Percentiles rank a stretch among this genome's conserved stretches.
These are phyloP conservation scores for Phytophthora cryptogea DNA, from an alignment of 352 stramenopile species.

Conservation along the genomic window DNA sequence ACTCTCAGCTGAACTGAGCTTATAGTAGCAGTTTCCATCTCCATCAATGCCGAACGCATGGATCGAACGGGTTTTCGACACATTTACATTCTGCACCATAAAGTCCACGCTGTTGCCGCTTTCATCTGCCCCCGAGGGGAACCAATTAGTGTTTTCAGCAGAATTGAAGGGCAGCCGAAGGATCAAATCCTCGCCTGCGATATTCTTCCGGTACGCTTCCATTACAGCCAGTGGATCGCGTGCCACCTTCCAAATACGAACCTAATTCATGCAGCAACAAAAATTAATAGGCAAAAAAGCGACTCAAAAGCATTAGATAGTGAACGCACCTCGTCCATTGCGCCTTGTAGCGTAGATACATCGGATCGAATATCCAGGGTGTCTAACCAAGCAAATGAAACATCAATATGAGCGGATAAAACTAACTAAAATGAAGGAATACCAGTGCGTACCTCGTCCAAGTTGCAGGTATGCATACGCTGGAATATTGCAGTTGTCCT, in stretches of 20 bases:
- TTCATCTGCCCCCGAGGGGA: conserved; percentile 31
- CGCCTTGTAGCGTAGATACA: conserved; percentile 32
- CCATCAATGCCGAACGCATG: conserved; percentile 34
- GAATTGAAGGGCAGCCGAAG: conserved; percentile 43
- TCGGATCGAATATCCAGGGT: conserved; percentile 21
- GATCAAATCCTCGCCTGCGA: conserved; percentile 22
- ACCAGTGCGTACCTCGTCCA: conserved; percentile 37
- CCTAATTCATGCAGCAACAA: conserved; percentile 14
- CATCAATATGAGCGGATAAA: background rate
- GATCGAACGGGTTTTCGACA: conserved; percentile 8
- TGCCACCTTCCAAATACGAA: conserved; percentile 41
- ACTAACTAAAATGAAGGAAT: background rate
- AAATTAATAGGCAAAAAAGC: background rate
- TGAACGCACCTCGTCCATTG: conserved; percentile 50
- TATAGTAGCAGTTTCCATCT: conserved; percentile 47
- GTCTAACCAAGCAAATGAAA: conserved; percentile 14
- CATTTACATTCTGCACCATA: conserved; percentile 36
- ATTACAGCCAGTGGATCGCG: conserved; percentile 26
- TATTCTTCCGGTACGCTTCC: conserved; percentile 24
- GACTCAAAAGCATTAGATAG: too few relatives aligned
- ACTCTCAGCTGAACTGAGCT: conserved; percentile 10
- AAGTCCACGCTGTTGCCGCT: conserved; percentile 47
- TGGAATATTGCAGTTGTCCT: conserved; percentile 28
- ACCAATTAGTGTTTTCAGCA: conserved; percentile 18
- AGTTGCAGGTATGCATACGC: conserved; percentile 41